Percentiles rank a stretch among this genome's conserved stretches.
Conservation (phyloP, 1,284 basidiomycete species). For the Irpex rosettiformis region DNA sequence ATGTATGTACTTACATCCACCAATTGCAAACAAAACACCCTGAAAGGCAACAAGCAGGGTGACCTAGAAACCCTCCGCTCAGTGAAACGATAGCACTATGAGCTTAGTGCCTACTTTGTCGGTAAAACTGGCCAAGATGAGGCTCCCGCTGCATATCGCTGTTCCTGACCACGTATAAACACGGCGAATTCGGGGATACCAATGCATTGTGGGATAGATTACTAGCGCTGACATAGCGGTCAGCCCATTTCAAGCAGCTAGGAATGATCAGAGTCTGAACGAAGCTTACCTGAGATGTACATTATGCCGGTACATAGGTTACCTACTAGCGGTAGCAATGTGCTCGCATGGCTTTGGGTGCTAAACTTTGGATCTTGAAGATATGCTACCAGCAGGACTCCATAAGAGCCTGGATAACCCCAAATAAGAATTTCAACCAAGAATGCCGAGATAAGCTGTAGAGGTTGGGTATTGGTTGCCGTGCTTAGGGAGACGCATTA, state of each 20-base stretch:
- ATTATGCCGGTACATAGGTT: constrained; percentile 31
- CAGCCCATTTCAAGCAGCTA: not conserved
- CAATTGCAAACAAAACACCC: constrained; percentile 36
- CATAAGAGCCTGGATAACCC: constrained; percentile 34
- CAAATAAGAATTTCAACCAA: constrained; percentile 37
- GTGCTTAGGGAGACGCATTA: too few relatives aligned
- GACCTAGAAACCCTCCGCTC: constrained; percentile 23
- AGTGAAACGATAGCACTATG: not conserved
- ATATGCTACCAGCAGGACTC: constrained; percentile 32
- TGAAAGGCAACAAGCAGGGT: constrained; percentile 33
- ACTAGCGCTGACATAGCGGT: constrained; percentile 21
- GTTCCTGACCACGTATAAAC: constrained; percentile 30
- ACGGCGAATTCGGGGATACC: constrained; percentile 29
- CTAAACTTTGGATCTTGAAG: constrained; percentile 24
- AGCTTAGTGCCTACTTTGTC: constrained; percentile 21
- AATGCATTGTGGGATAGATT: constrained; percentile 26
- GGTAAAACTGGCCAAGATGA: constrained; percentile 35
- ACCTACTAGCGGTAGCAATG: constrained; percentile 33
- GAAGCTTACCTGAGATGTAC: constrained; percentile 29
- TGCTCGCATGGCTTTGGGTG: constrained; percentile 22
- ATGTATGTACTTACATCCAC: constrained; percentile 26
- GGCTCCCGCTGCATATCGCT: constrained; percentile 25
- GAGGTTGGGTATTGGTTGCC: too few relatives aligned
- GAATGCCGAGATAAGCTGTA: not conserved
- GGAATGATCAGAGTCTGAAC: not conserved